Evolutionary conservation across 2,329 filamentous ascomycete genomes (phyloP).

Genomic region (Diaporthe ampelina): DNA sequence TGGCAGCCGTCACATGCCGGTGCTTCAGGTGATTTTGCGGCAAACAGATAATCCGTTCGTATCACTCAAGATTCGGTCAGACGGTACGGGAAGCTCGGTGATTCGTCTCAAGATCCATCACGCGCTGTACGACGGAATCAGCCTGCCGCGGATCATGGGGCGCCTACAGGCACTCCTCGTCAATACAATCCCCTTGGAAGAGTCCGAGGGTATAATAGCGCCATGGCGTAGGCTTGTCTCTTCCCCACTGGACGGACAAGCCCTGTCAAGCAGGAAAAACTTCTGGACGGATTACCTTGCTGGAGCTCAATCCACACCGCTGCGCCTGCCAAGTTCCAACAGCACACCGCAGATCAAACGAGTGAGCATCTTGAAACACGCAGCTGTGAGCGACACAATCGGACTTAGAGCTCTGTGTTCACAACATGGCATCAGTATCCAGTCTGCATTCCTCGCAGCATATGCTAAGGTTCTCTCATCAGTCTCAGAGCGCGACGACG

Average conservation of each 20-base stretch:
- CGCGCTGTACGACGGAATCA: slow-evolving; percentile 89
- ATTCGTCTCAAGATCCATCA: slow-evolving; percentile 81
- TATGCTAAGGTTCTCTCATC: slow-evolving; percentile 66
- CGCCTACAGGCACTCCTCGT: slow-evolving; percentile 49
- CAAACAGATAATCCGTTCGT: slow-evolving; percentile 43
- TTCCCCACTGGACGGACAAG: slow-evolving; percentile 27
- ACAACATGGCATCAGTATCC: slow-evolving; percentile 73
- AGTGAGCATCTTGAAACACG: slow-evolving; percentile 59
- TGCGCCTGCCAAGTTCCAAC: neutral
- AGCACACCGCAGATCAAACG: slow-evolving; percentile 15
- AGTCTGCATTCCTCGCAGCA: slow-evolving; percentile 81
- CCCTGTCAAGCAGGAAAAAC: slow-evolving; percentile 43
- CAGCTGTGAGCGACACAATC: slow-evolving; percentile 57
- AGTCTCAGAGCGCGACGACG: slow-evolving; percentile 48
- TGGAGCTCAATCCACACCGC: slow-evolving; percentile 43
- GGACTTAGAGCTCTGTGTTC: slow-evolving; percentile 56
- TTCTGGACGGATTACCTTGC: slow-evolving; percentile 62
- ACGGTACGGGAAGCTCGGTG: slow-evolving; percentile 44
- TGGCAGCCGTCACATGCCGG: slow-evolving; percentile 58
- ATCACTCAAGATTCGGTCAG: slow-evolving; percentile 43
- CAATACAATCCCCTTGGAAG: neutral
- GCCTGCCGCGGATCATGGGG: slow-evolving; percentile 74
- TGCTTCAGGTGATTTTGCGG: slow-evolving; percentile 73
- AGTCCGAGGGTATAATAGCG: neutral
- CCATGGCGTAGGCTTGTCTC: slow-evolving; percentile 49